Evolutionary conservation across 768 basidiomycete species (phyloP).

Genomic region (Termitomyces sp.): DNA sequence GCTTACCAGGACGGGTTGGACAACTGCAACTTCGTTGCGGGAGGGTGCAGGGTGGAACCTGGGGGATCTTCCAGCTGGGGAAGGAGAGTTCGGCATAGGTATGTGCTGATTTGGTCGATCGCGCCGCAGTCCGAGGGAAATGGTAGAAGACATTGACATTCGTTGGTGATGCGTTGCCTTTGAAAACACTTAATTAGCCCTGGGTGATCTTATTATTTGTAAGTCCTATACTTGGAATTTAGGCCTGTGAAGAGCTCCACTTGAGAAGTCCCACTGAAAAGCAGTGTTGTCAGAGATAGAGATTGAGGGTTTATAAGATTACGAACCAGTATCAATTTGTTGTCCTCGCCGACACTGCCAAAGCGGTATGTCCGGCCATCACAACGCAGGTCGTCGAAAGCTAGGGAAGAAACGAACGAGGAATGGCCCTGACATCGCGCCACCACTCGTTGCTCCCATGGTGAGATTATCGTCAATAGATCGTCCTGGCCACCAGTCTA

Average conservation of each 20-base stretch:
- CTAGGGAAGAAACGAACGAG: slow-evolving; percentile 85
- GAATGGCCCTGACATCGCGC: slow-evolving; percentile 97
- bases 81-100: slow-evolving; percentile 31
- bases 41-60: slow-evolving; percentile 88
- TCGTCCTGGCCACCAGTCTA: slow-evolving; percentile 98
- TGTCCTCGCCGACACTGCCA: slow-evolving; percentile 95
- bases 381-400: slow-evolving; percentile 86
- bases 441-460: slow-evolving; percentile 89
- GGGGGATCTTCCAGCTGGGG: slow-evolving; percentile 33
- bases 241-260: slow-evolving; percentile 84
- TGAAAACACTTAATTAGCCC: neutral
- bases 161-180: slow-evolving; percentile 63
- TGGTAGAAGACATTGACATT: slow-evolving; percentile 69
- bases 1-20: slow-evolving; percentile 85
- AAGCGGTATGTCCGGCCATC: slow-evolving; percentile 92
- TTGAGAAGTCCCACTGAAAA: slow-evolving; percentile 88
- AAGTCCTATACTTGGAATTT: slow-evolving; percentile 48
- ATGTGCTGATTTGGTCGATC: slow-evolving; percentile 58
- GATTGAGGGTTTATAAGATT: neutral
- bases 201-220: neutral
- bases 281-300: slow-evolving; percentile 6
- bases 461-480: slow-evolving; percentile 88
- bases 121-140: slow-evolving; percentile 67
- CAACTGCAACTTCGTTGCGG: slow-evolving; percentile 81
- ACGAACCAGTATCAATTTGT: slow-evolving; percentile 82